A percentile compares a stretch with the other conserved stretches of the same genome.
Evolutionary conservation across 2,329 filamentous ascomycete species (phyloP).

Genomic region (Monilinia fructigena): DNA sequence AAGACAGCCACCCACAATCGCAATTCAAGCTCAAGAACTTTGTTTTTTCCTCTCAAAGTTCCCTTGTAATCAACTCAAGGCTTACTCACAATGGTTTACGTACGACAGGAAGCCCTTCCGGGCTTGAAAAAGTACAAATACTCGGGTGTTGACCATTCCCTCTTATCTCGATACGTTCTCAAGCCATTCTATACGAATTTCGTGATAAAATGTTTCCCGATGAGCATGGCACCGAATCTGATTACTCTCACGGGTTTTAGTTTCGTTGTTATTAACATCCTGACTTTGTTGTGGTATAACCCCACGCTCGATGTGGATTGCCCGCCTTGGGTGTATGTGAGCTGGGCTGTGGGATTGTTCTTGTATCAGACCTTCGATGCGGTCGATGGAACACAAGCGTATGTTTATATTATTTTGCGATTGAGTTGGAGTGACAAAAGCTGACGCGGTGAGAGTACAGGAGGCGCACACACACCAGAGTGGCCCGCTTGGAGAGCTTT

Average conservation of each 20-base stretch:
- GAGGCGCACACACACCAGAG: slow-evolving; percentile 90
- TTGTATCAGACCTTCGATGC: slow-evolving; percentile 98
- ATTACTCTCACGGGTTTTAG: slow-evolving; percentile 89
- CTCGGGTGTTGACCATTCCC: slow-evolving; percentile 83
- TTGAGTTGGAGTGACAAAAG: background rate
- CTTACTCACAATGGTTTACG: slow-evolving; percentile 75
- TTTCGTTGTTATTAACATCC: slow-evolving; percentile 84
- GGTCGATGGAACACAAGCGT: slow-evolving; percentile 92
- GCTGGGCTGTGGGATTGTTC: slow-evolving; percentile 86
- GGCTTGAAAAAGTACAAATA: slow-evolving; percentile 96
- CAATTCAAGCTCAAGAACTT: slow-evolving; percentile 9
- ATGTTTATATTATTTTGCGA: slow-evolving; percentile 43
- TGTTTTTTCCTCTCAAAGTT: background rate
- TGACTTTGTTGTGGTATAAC: slow-evolving; percentile 94
- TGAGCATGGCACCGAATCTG: slow-evolving; percentile 86
- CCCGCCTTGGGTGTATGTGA: slow-evolving; percentile 90
- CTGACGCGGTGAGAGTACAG: slow-evolving; percentile 36
- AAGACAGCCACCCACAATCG: background rate
- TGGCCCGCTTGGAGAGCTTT: slow-evolving; percentile 90
- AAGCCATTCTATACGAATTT: slow-evolving; percentile 97
- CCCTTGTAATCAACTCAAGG: background rate
- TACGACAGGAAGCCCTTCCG: slow-evolving; percentile 84
- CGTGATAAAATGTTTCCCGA: slow-evolving; percentile 91
- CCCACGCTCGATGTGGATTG: slow-evolving; percentile 93
- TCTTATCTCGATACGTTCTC: slow-evolving; percentile 87